phyloP scores from a whole-genome alignment of 2,329 filamentous ascomycete species.

The Hymenoscyphus infarciens region DNA sequence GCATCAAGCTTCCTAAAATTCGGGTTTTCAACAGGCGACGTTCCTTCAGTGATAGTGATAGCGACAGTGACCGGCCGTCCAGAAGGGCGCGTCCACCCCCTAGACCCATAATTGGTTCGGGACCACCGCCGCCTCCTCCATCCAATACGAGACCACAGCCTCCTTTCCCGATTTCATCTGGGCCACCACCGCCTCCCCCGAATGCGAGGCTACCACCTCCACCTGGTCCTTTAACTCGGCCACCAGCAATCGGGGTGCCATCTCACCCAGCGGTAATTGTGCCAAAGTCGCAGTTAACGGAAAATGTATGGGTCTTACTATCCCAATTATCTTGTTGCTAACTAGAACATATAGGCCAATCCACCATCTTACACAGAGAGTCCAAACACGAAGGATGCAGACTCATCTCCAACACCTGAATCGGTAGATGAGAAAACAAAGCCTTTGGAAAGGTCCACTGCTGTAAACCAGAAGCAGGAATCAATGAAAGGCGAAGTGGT shows the following conservation, averaged over 20 bases:
- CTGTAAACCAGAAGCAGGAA: neutral
- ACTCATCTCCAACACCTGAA: neutral
- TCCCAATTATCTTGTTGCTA: neutral
- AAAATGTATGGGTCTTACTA: neutral
- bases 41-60: constrained; percentile 12
- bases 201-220: neutral
- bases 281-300: neutral
- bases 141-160: neutral
- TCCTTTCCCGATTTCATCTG: neutral
- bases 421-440: neutral
- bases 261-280: neutral
- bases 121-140: constrained; percentile 8
- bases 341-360: constrained; percentile 1
- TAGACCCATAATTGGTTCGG: neutral
- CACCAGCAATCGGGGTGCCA: neutral
- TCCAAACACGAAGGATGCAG: neutral
- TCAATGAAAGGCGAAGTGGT: neutral
- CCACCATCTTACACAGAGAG: constrained; percentile 19
- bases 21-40: neutral
- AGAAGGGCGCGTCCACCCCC: constrained; percentile 6
- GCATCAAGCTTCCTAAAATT: constrained; percentile 14
- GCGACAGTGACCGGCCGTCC: constrained; percentile 13
- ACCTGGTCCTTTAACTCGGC: neutral
- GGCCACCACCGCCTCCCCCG: neutral
- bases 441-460: neutral